These are phyloP conservation scores for Penicillium cosmopolitanum DNA, from an alignment of 495 filamentous ascomycete species.

Conservation along the genomic window DNA sequence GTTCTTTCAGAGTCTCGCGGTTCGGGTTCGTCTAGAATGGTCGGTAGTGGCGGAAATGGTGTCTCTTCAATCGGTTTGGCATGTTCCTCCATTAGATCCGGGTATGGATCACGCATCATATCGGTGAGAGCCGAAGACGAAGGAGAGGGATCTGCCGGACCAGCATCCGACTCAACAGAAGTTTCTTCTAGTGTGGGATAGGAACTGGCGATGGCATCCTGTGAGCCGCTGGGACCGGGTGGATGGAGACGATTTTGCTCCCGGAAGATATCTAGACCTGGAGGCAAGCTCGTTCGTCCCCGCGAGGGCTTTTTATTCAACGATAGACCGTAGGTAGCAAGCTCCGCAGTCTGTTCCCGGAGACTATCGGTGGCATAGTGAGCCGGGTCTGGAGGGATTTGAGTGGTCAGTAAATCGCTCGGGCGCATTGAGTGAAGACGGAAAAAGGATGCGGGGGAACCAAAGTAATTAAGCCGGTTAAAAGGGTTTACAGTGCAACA, in stretches of 20 bases:
- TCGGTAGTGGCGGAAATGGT: slow-evolving; percentile 23
- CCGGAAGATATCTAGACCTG: slow-evolving; percentile 43
- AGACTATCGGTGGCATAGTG: slow-evolving; percentile 76
- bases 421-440: not conserved
- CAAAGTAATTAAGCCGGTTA: not conserved
- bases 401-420: slow-evolving; percentile 33
- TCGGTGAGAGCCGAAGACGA: slow-evolving; percentile 61
- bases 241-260: slow-evolving; percentile 9
- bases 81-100: slow-evolving; percentile 33
- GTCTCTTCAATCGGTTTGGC: slow-evolving; percentile 23
- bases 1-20: slow-evolving; percentile 43
- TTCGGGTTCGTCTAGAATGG: slow-evolving; percentile 24
- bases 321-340: slow-evolving; percentile 84
- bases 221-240: slow-evolving; percentile 12
- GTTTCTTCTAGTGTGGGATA: slow-evolving; percentile 14
- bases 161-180: slow-evolving; percentile 14
- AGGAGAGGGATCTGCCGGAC: slow-evolving; percentile 13
- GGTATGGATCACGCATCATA: slow-evolving; percentile 62
- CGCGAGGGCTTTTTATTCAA: slow-evolving; percentile 38
- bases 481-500: slow-evolving; percentile 13
- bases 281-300: slow-evolving; percentile 37
- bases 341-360: slow-evolving; percentile 87
- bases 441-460: not conserved
- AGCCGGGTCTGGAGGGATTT: slow-evolving; percentile 60
- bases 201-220: slow-evolving; percentile 24